Base-by-base conservation (phyloP, 352 stramenopile species). In the Globisporangium nodosum region DNA sequence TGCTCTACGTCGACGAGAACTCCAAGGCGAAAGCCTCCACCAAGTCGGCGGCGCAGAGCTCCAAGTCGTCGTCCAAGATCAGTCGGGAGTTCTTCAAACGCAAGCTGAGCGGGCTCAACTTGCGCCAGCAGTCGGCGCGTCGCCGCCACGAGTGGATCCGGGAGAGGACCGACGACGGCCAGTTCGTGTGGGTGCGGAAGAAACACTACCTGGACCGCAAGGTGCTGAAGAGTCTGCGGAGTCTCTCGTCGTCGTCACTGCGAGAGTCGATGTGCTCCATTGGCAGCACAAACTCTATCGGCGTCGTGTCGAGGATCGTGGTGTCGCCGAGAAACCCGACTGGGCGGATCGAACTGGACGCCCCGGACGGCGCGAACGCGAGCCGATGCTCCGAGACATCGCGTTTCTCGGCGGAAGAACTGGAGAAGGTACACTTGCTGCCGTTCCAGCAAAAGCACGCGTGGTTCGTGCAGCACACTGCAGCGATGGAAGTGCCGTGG, bases 361-460 rank as follows among this genome's bases (percentile, higher is more conserved):
- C 73, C 8, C 75, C 85, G 0, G 79, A 92, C 31, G 82, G 75
- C 24, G 78, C 81, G 0, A 55, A 73, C 20, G 79, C 82, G 8
- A 85, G 64, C 39, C 77, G 78, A 15, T 79, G 71, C 52, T 87
- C 78, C 8, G 68, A 85, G n/a, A 71, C 61, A 30, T 87, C 76
- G 11, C 69, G 73, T 13, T 89, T 92, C n/a, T 78, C 81, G 0
- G 57, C 78, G 13, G 79, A 90, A 21, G 85, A 94, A 39, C 49
- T 94, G 21, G 80, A 92, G 63, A 69, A 86, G 57, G 79, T 94
- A 7, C 64, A 70, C 15, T 57, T 58, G 51, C 68, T 94, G 8
- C 76, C 85, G 30, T 94, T 94, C 67, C 85, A 92, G 74, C 85
- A 92, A 62, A 94, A 94, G 58, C 82, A 92, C 56, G 82, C 85